Base-by-base conservation (phyloP, 768 basidiomycete genomes). In the Daedalea quercina region DNA sequence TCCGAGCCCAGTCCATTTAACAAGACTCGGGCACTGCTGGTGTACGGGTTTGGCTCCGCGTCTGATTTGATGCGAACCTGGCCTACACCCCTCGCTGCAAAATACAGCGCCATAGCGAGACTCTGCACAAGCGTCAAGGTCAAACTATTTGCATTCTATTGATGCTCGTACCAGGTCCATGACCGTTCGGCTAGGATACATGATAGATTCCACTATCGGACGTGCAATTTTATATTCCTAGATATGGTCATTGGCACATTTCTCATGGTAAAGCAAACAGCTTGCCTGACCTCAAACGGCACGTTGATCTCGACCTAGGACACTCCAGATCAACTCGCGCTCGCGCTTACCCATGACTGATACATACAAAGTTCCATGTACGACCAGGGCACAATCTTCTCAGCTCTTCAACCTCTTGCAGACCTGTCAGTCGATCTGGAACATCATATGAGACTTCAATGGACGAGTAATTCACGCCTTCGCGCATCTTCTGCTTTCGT, bases 1-100 rank as follows among this genome's bases (percentile, higher is more conserved):
- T 99, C 96, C 1, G 96, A 90, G 0, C 96, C 96, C 7, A 99
- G 73, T 1, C 96, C 96, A 57, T 84, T 94, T 23, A 99, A 70
- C 9, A 97, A 71, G 0, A 98, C 93, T 42, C 81, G 79, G 0
- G 96, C 92, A 8, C 75, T 67, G 56, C 87, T 94, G 0, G 70
- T 76, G 68, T 96, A 95, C 7, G 73, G 70, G 19, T 61, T 60
- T 2, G 76, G 67, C 3, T 72, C 64, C 1, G 69, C 66, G n/a
- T 65, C 69, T 1, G 64, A 56, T 12, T 62, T 47, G 11, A 58
- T 59, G 28, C 77, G 74, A 0, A 89, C 62, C 46, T 76, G 70
- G 1, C 96, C 95, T 31, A 70, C 62, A 0, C 90, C 94, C 42
- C 85, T 76, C 3, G 95, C 88, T 6, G 96, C 95, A 63, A 98